Conservation (phyloP, 2,329 filamentous ascomycete species). For the Plectosphaerella plurivora region DNA sequence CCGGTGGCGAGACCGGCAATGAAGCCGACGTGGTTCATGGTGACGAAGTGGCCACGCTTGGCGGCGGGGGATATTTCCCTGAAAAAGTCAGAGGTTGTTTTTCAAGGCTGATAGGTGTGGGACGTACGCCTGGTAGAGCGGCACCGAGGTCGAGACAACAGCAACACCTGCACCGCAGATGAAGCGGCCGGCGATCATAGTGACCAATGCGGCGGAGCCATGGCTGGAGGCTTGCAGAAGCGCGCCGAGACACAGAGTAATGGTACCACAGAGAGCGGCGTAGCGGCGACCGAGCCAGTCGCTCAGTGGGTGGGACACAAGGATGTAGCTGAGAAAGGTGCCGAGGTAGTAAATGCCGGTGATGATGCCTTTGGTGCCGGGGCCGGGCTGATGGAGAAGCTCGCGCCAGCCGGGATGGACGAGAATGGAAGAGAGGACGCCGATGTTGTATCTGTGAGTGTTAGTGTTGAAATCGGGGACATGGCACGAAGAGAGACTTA, state of each 20-base stretch:
- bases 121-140: constrained; percentile 49
- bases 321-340: constrained; percentile 50
- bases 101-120: neutral
- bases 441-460: constrained; percentile 48
- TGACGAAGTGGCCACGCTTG: constrained; percentile 50
- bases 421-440: constrained; percentile 51
- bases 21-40: constrained; percentile 56
- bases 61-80: constrained; percentile 52
- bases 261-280: constrained; percentile 42
- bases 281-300: constrained; percentile 48
- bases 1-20: constrained; percentile 48
- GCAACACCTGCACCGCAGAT: constrained; percentile 49
- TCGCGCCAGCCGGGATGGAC: constrained; percentile 50
- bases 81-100: neutral
- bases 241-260: constrained; percentile 42
- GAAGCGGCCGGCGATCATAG: constrained; percentile 47
- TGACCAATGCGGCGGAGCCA: constrained; percentile 33
- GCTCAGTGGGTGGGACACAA: constrained; percentile 46
- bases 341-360: constrained; percentile 55
- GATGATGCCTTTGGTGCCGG: constrained; percentile 44
- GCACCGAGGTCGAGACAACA: constrained; percentile 51
- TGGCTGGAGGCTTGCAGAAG: constrained; percentile 40
- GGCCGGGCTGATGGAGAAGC: constrained; percentile 37
- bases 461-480: neutral
- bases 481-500: constrained; percentile 19